A percentile compares a stretch with the other conserved stretches of the same genome.
Evolutionary conservation across 495 filamentous ascomycete genomes (phyloP).

Genomic region (Hypoxylon trugodes): DNA sequence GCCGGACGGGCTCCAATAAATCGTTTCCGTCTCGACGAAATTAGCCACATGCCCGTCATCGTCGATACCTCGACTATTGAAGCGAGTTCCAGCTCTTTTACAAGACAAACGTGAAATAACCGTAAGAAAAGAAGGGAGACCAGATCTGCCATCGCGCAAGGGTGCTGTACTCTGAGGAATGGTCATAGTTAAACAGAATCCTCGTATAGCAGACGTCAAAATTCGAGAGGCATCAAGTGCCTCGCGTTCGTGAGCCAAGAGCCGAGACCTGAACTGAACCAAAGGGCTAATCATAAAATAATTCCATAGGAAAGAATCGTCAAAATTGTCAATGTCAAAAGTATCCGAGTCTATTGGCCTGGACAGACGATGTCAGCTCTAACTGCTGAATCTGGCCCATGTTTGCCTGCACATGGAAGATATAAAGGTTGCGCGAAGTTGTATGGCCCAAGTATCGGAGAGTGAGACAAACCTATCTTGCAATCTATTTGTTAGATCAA

Average conservation of each 20-base stretch:
- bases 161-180: conserved; percentile 70
- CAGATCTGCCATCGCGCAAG: conserved; percentile 66
- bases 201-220: conserved; percentile 91
- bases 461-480: conserved; percentile 78
- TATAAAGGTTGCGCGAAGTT: background rate
- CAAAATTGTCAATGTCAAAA: conserved; percentile 84
- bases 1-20: conserved; percentile 75
- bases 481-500: conserved; percentile 91
- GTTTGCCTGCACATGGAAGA: background rate
- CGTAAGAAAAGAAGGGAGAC: conserved; percentile 83
- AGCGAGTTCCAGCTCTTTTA: conserved; percentile 89
- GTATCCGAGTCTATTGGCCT: conserved; percentile 63
- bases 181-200: conserved; percentile 84
- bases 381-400: background rate
- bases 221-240: conserved; percentile 85
- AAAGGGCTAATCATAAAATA: conserved; percentile 96
- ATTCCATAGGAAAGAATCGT: conserved; percentile 95
- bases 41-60: conserved; percentile 98
- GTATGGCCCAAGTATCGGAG: background rate
- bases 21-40: conserved; percentile 73
- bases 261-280: conserved; percentile 82
- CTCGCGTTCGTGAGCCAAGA: conserved; percentile 74
- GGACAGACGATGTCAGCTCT: conserved; percentile 28
- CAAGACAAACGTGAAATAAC: conserved; percentile 93
- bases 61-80: conserved; percentile 95